phyloP scores from a whole-genome alignment of 257 asterid species.

The Capsicum chinense region DNA sequence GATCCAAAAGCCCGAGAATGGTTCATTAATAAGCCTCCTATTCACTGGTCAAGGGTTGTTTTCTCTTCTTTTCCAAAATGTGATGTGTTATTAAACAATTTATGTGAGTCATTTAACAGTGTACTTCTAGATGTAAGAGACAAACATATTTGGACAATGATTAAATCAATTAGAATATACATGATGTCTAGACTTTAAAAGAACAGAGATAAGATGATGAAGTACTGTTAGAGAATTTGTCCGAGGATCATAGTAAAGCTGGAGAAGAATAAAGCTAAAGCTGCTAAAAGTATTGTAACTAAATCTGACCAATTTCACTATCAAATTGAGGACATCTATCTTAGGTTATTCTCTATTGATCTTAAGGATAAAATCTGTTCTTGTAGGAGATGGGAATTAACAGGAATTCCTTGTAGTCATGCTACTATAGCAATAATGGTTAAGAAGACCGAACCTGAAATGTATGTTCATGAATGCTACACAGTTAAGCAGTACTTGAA shows the following conservation, averaged over 20 bases:
- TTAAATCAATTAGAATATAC: background rate
- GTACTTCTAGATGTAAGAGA: background rate
- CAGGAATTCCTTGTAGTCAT: slow-evolving; percentile 22
- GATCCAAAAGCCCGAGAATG: background rate
- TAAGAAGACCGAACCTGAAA: background rate
- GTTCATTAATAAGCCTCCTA: background rate
- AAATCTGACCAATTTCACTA: background rate
- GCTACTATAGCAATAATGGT: background rate
- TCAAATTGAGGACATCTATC: background rate
- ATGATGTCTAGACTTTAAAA: background rate
- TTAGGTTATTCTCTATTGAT: background rate
- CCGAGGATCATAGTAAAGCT: background rate
- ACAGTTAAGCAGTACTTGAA: too few species aligned
- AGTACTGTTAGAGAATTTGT: background rate
- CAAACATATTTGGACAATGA: background rate
- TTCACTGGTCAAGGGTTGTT: background rate
- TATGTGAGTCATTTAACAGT: background rate
- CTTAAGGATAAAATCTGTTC: background rate
- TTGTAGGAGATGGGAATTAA: background rate
- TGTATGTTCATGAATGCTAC: background rate
- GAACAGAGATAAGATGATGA: background rate
- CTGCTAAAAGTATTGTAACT: background rate
- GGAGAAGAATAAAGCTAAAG: background rate
- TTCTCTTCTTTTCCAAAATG: background rate
- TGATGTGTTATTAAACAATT: background rate